Percentiles rank a stretch among this genome's conserved stretches.
Evolutionary conservation across 768 basidiomycete genomes (phyloP).

Genomic region (Paxillus involutus): DNA sequence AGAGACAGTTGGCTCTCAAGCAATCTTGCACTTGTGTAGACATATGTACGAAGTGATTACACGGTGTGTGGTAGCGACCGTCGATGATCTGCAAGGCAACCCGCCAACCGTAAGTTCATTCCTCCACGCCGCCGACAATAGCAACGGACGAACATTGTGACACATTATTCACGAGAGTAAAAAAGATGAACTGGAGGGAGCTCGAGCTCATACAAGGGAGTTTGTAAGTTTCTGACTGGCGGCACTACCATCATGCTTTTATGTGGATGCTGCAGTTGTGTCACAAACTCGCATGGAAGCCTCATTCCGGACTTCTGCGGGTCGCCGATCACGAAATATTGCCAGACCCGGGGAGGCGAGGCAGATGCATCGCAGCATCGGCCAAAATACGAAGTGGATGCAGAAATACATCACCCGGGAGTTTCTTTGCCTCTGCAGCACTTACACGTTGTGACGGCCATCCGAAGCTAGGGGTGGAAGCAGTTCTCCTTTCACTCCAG

Average conservation of each 20-base stretch:
- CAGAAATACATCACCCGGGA: neutral
- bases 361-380: slow-evolving; percentile 26
- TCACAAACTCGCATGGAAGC: slow-evolving; percentile 38
- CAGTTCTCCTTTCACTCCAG: neutral
- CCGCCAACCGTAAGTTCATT: neutral
- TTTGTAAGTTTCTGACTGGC: slow-evolving; percentile 15
- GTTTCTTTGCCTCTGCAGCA: slow-evolving; percentile 12
- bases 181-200: slow-evolving; percentile 17
- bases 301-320: slow-evolving; percentile 32
- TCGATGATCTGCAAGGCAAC: slow-evolving; percentile 59
- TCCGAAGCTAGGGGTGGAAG: neutral
- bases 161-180: slow-evolving; percentile 50
- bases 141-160: slow-evolving; percentile 57
- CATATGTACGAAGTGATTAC: slow-evolving; percentile 74
- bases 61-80: slow-evolving; percentile 68
- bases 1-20: slow-evolving; percentile 60
- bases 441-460: slow-evolving; percentile 4
- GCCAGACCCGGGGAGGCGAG: slow-evolving; percentile 36
- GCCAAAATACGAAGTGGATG: slow-evolving; percentile 21
- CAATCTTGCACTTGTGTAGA: slow-evolving; percentile 71
- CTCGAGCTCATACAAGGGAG: slow-evolving; percentile 15
- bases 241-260: slow-evolving; percentile 20
- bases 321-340: slow-evolving; percentile 29
- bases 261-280: slow-evolving; percentile 30
- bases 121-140: neutral